phyloP scores from a whole-genome alignment of 2,329 filamentous ascomycete species.

The Aschersonia sp. region DNA sequence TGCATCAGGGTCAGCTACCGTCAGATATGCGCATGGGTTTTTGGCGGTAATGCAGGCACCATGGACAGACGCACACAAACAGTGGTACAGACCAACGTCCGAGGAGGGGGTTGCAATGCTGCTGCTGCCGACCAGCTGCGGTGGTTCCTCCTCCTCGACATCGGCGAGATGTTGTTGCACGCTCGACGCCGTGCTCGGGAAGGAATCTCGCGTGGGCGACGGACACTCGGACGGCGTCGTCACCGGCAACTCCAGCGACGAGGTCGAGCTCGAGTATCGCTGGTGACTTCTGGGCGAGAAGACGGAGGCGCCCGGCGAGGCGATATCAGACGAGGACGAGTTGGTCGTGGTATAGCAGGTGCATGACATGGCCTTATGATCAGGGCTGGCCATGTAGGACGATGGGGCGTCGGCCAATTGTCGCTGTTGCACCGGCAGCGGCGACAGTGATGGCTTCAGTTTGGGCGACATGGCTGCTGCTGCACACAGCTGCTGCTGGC shows the following conservation, averaged over 20 bases:
- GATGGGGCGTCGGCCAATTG: slow-evolving; percentile 6
- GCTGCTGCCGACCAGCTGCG: slow-evolving; percentile 46
- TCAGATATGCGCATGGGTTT: neutral
- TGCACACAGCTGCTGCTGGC: slow-evolving; percentile 1
- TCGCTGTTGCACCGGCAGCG: slow-evolving; percentile 4
- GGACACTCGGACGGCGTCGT: slow-evolving; percentile 9
- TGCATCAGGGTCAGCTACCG: neutral
- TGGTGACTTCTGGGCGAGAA: slow-evolving; percentile 51
- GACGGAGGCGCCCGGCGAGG: slow-evolving; percentile 57
- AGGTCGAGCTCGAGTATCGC: slow-evolving; percentile 60
- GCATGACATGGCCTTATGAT: slow-evolving; percentile 19
- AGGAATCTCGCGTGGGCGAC: slow-evolving; percentile 15
- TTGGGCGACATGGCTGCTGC: slow-evolving; percentile 4
- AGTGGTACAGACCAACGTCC: slow-evolving; percentile 41
- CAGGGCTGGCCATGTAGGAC: slow-evolving; percentile 18
- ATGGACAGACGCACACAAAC: slow-evolving; percentile 48
- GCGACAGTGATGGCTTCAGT: slow-evolving; percentile 5
- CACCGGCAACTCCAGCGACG: slow-evolving; percentile 53
- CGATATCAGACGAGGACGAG: slow-evolving; percentile 50
- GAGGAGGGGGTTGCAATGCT: slow-evolving; percentile 13
- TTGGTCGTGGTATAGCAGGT: slow-evolving; percentile 30
- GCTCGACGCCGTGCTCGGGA: slow-evolving; percentile 28
- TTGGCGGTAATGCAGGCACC: neutral
- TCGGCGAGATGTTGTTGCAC: slow-evolving; percentile 58
- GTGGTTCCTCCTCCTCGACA: slow-evolving; percentile 62